Base-by-base conservation (phyloP, 2,329 filamentous ascomycete genomes). In the Zasmidium citrigriseum region DNA sequence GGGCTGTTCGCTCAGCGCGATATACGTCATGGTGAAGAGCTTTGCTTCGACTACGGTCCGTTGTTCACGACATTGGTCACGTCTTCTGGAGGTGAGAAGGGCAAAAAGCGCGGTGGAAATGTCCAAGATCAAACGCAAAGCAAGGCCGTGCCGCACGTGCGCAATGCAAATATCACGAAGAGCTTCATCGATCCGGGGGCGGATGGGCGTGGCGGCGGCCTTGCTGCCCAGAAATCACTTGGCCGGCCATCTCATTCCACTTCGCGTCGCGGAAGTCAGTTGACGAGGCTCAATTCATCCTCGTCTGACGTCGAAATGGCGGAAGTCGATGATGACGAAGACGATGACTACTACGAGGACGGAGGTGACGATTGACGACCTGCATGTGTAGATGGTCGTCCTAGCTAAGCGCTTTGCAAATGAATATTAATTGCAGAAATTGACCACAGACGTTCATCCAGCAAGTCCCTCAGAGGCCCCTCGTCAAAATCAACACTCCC, bases 21-120 rank as follows among this genome's bases (percentile, higher is more conserved):
- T 44, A 89, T 95, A 68, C 80, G 82, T 58, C 80, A 83, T 2
- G 90, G 90, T 22, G 87, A 91, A 60, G 90, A 95, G 73, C 76
- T 96, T 0, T 89, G 91, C 70, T 96, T 93, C 73, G 85, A 93
- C 69, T 95, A 96, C 66, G 89, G 89, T 1, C 67, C 67, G 12
- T 54, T 59, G 41, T 73, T 72, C 47, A 9, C 7, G 64, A 65
- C 1, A 48, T 64, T 12, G 64, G 70, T 7, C 59, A 67, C 45
- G 62, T 72, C 3, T n/a, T n/a, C n/a, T n/a, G 67, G 66, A 7
- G 67, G 64, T 27, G 57, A 58, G 45, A 53, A 49, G 12, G 49
- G 25, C 22, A 62, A 58, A 51, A 63, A 67, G 44, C 21, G 16
- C 7, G 34, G 34, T 16, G 14, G 14, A 41, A 41, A 7, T 9